Evolutionary conservation across 805 yeast genomes (phyloP), one percentile per base, ranked within the genome.

Genomic region (Yueomyces sinensis): DNA sequence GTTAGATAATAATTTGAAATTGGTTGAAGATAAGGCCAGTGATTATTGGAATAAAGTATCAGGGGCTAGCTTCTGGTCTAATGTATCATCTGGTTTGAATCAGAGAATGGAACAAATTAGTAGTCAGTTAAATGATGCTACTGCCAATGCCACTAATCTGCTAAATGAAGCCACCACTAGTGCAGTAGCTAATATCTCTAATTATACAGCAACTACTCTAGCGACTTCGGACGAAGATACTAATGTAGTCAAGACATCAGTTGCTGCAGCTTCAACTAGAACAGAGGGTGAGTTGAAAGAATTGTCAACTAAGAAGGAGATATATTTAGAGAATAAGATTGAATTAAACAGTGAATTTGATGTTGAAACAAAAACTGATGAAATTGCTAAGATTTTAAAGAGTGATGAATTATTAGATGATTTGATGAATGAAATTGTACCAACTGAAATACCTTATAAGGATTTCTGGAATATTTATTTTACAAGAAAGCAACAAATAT

Each of bases 391-490:
- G 2, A 61, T 75, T 30, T 55, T 79, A 34, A 56, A 60, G 15
- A 50, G 59, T 34, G 67, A 73, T 42, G 64, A 71, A 4, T 68
- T 72, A 17, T 66, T 84, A 40, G 58, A 63, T 18, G 58, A 58
- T 23, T 55, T 81, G 28, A 72, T 74, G 72, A 70, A 72, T 36
- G 58, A 60, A 20, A 51, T 84, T 6, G 94, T 86, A 2, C 94
- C 94, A 0, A 69, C 65, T 6, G 53, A 68, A 44, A 56, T 77
- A 27, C 47, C 71, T 3, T 79, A 76, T 45, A 60, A 67, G 18
- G 62, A 62, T 32, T 87, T 87, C 54, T 87, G 96, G 96, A 59
- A 62, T 31, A 66, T 76, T 24, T 86, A 82, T 56, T 79, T 73
- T 56, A 63, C 59, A 35, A 61, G 68, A 47, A 70, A 68, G 37